These are phyloP conservation scores for Penicillium cataractarum DNA, from an alignment of 495 filamentous ascomycete species.

Conservation along the genomic window DNA sequence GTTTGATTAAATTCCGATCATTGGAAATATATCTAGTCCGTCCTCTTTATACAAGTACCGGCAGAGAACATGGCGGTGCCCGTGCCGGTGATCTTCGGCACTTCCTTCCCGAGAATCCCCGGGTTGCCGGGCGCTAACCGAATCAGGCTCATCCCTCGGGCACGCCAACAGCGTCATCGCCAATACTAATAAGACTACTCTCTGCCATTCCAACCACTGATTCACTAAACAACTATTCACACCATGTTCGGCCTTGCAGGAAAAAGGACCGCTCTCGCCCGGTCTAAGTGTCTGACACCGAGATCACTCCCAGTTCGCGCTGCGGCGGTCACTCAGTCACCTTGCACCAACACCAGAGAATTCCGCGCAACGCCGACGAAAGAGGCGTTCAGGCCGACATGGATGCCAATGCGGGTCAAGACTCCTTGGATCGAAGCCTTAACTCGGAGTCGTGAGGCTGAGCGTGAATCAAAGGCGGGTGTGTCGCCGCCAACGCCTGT, in stretches of 20 bases:
- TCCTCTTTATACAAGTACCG: neutral
- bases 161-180: constrained; percentile 21
- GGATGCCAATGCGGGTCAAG: constrained; percentile 60
- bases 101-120: constrained; percentile 20
- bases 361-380: constrained; percentile 38
- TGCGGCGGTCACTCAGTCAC: constrained; percentile 11
- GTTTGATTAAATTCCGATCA: no score
- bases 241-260: constrained; percentile 30
- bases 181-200: constrained; percentile 18
- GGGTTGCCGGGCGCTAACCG: constrained; percentile 25
- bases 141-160: constrained; percentile 16
- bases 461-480: constrained; percentile 30
- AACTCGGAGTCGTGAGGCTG: constrained; percentile 51
- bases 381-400: constrained; percentile 37
- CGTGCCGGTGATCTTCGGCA: constrained; percentile 3
- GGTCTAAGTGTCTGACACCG: constrained; percentile 17
- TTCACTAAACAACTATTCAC: neutral
- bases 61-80: neutral
- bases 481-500: constrained; percentile 29
- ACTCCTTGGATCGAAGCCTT: constrained; percentile 74
- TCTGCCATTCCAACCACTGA: neutral
- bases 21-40: neutral
- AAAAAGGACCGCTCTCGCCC: constrained; percentile 22
- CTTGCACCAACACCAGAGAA: constrained; percentile 19
- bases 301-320: constrained; percentile 17